Base-by-base conservation (phyloP, 768 basidiomycete genomes). In the Agaricus subrufescens region DNA sequence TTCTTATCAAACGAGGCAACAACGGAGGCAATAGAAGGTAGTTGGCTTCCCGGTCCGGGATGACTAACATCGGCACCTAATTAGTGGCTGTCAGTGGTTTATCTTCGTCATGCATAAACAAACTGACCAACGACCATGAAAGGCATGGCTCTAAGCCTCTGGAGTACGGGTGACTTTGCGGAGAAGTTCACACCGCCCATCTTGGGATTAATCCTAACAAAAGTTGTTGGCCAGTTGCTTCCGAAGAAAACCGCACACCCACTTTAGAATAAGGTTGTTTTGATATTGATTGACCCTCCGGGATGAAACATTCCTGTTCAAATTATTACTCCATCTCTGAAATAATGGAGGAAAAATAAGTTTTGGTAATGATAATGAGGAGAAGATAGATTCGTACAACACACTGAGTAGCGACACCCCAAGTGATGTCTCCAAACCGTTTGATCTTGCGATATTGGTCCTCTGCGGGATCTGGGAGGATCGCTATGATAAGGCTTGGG, bases 31-130 rank as follows among this genome's bases (percentile, higher is more conserved):
- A 87, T 71, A 0, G 87, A 89, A 0, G 89, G 82, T 34, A 67
- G 60, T 46, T 60, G 48, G 0, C 75, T 61, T 0, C 85, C 84
- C 11, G 86, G 80, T 0, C 77, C 76, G 0, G 87, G 83, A 58
- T 91, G 88, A 6, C 80, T 76, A 0, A 89, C 77, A 62, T 82
- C 83, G 8, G 80, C 80, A n/a, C 83, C 81, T 82, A 49, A 30
- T 5, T 14, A 52, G 5, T 34, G 31, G 47, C 27, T 15, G 0
- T 40, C 11, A 44, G 31, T 34, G 25, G 6, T 8, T 54, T 39
- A 29, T 40, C 26, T n/a, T 44, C 3, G 25, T 39, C 38, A 19
- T 7, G 50, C 4, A 15, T 37, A n/a, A 3, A 8, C 31, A 29
- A 49, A 50, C 65, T 52, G 46, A 73, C 75, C 77, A 56, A 76